Conservation (phyloP, 1,284 basidiomycete genomes). For the Trametes polyzona region DNA sequence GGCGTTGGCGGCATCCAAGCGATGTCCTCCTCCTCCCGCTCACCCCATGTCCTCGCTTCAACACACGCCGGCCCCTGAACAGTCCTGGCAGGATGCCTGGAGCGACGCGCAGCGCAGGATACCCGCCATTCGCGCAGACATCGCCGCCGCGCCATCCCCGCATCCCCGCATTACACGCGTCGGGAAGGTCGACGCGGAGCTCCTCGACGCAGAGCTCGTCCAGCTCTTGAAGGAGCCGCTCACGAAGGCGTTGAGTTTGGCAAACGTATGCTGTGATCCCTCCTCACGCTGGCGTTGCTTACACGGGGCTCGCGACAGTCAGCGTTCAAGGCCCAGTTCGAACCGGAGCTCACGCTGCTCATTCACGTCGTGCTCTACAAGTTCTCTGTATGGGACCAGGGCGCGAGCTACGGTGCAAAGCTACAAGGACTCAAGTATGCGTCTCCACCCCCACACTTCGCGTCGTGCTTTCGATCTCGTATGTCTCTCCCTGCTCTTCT, state of each 20-base stretch:
- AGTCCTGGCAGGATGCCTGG: conserved; percentile 67
- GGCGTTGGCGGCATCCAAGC: conserved; percentile 10
- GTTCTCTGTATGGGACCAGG: conserved; percentile 80
- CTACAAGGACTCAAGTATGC: conserved; percentile 84
- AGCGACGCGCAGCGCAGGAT: conserved; percentile 59
- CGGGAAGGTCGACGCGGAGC: conserved; percentile 90
- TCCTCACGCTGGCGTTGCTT: neutral
- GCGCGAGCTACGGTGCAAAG: conserved; percentile 89
- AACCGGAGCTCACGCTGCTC: conserved; percentile 82
- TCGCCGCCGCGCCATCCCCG: conserved; percentile 38
- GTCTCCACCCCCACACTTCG: neutral
- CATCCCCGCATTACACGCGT: conserved; percentile 72
- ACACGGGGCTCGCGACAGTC: conserved; percentile 44
- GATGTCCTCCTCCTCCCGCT: conserved; percentile 21
- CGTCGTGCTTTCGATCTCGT: conserved; percentile 4
- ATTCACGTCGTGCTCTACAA: conserved; percentile 84
- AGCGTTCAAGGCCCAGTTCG: conserved; percentile 66
- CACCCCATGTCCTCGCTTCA: conserved; percentile 28
- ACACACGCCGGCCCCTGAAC: conserved; percentile 18
- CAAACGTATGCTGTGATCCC: conserved; percentile 54
- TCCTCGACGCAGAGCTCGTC: conserved; percentile 90
- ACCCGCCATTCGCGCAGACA: conserved; percentile 45
- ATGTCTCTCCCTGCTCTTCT: neutral
- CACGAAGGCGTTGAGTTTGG: conserved; percentile 68
- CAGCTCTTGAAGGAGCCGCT: conserved; percentile 86